Evolutionary conservation across 139 green algal species (phyloP).

Genomic region (Closterium sp.): DNA sequence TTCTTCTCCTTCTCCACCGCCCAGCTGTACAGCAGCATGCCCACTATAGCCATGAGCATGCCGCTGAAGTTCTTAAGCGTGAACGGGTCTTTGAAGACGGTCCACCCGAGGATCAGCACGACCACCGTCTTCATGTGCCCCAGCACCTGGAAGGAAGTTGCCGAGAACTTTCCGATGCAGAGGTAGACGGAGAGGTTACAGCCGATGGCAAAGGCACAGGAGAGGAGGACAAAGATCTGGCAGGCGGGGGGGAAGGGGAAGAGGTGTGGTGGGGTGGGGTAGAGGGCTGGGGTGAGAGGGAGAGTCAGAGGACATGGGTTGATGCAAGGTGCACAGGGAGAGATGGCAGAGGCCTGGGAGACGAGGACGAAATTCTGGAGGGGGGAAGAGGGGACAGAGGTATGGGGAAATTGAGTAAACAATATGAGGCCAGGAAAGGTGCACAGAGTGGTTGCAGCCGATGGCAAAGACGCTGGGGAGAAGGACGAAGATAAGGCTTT

Average conservation of each 20-base stretch:
- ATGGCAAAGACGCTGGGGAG: no score
- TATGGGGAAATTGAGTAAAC: no score
- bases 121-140: slow-evolving; percentile 56
- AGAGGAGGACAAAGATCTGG: slow-evolving; percentile 62
- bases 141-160: slow-evolving; percentile 85
- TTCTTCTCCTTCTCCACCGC: slow-evolving; percentile 39
- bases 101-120: slow-evolving; percentile 46
- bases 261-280: no score
- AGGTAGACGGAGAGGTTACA: slow-evolving; percentile 91
- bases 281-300: no score
- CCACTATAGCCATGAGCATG: slow-evolving; percentile 37
- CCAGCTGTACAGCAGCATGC: slow-evolving; percentile 40
- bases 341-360: no score
- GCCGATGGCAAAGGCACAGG: slow-evolving; percentile 67
- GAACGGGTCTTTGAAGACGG: slow-evolving; percentile 26
- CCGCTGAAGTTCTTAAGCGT: slow-evolving; percentile 37
- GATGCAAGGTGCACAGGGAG: no score
- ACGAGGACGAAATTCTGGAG: no score
- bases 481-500: no score
- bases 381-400: no score
- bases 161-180: slow-evolving; percentile 86
- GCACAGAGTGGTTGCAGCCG: no score
- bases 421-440: no score
- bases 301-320: no score
- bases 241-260: background rate